phyloP scores from a whole-genome alignment of 2,329 filamentous ascomycete genomes.

The Pyricularia grisea region DNA sequence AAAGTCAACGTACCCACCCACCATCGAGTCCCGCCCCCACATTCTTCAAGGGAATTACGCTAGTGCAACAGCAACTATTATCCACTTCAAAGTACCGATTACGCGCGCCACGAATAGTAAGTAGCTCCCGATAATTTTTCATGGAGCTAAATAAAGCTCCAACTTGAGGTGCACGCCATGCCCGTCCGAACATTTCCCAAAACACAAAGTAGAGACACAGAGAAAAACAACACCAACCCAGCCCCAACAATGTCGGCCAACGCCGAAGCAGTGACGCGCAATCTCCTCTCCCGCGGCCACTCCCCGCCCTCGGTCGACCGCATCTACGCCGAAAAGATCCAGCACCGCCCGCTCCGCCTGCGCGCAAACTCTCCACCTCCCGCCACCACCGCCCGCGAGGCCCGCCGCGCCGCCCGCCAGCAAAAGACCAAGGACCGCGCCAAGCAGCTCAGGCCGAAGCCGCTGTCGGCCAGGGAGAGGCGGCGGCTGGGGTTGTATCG shows the following conservation, averaged over 20 bases:
- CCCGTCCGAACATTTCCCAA: neutral
- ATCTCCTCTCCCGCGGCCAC: slow-evolving; percentile 70
- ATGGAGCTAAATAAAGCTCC: neutral
- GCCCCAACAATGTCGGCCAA: slow-evolving; percentile 11
- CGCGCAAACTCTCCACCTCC: slow-evolving; percentile 62
- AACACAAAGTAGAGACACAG: neutral
- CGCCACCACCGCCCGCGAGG: slow-evolving; percentile 47
- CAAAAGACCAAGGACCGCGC: slow-evolving; percentile 36
- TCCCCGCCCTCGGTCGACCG: slow-evolving; percentile 59
- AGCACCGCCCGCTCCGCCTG: slow-evolving; percentile 71
- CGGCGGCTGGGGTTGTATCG: slow-evolving; percentile 64
- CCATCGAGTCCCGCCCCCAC: neutral
- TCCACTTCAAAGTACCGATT: neutral
- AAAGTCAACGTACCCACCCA: neutral
- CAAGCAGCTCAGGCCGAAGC: slow-evolving; percentile 44
- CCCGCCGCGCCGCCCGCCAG: slow-evolving; percentile 39
- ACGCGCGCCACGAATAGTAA: neutral
- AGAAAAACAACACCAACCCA: neutral
- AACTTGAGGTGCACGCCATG: neutral
- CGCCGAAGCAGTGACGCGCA: slow-evolving; percentile 38
- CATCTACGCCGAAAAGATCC: slow-evolving; percentile 75
- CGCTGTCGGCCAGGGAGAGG: slow-evolving; percentile 73
- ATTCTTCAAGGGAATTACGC: neutral
- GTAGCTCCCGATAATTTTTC: neutral
- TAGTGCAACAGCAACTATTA: neutral